Evolutionary conservation across 768 basidiomycete species (phyloP), one percentile per base, ranked within the genome.

Genomic region (Rubroboletus satanas): DNA sequence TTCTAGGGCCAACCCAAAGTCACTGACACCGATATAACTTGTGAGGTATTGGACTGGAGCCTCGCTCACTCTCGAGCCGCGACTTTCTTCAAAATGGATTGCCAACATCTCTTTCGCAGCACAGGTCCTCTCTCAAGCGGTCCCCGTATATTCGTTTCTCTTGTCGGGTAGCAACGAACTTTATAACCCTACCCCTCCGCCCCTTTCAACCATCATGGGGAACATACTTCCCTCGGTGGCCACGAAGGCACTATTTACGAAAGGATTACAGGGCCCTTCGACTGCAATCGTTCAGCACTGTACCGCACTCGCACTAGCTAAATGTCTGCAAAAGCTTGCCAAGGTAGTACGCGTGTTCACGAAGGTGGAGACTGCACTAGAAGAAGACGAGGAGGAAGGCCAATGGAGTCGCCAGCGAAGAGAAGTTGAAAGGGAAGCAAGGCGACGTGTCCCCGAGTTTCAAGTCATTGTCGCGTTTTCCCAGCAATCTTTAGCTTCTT

Each of bases 21-120:
- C 49, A 56, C 49, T 71, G 52, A 58, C 45, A 9, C 31, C n/a
- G 35, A 31, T n/a, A 9, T n/a, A 11, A 42, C 10, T 31, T 31
- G 29, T 26, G 58, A 90, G 88, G 15, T 93, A 87, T 63, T 92
- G 90, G 88, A 67, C 83, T 14, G 77, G 77, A 2, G 83, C 81
- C 5, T 78, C 79, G 3, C 71, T 92, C 33, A 88, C 90, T 0
- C 77, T 95, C 5, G 93, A 96, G 62, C 92, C 93, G 0, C 84
- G 93, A 3, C 79, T 94, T 6, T 90, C 90, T 0, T 89, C 89
- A 0, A 88, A 87, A 65, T 98, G 96, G 94, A 85, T 98, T 32
- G 83, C 88, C 0, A 96, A 93, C 54, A 85, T 97, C 59, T 77
- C 90, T 5, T 88, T 94, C 65, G 83, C 91, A 38, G 90, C 87